These are phyloP conservation scores for Aspergillus sergii DNA, from an alignment of 2,329 filamentous ascomycete species.

Conservation along the genomic window DNA sequence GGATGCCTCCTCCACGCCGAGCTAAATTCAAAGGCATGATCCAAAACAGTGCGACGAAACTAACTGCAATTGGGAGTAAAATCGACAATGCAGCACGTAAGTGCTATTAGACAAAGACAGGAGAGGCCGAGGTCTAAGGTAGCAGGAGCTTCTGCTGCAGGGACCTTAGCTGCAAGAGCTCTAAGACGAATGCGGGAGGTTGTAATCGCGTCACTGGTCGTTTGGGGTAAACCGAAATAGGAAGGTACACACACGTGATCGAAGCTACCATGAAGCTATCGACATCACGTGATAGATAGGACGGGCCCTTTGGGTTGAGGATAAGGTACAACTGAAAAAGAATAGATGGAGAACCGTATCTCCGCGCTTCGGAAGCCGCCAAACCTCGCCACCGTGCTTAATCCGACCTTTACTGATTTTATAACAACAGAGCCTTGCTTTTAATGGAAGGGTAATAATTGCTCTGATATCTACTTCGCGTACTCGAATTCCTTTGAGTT, in stretches of 20 bases:
- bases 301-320: background rate
- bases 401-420: background rate
- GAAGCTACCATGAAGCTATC: background rate
- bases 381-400: conserved; percentile 3
- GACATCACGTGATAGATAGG: conserved; percentile 15
- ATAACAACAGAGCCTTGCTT: conserved; percentile 8
- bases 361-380: background rate
- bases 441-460: conserved; percentile 29
- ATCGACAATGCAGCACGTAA: background rate
- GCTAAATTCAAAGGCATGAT: conserved; percentile 37
- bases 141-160: conserved; percentile 8
- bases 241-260: conserved; percentile 22
- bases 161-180: conserved; percentile 18
- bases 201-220: conserved; percentile 24
- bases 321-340: conserved; percentile 8
- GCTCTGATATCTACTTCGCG: conserved; percentile 22
- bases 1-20: conserved; percentile 32
- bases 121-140: background rate
- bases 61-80: too few relatives aligned
- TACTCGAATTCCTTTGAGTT: conserved; percentile 34
- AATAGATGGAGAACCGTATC: conserved; percentile 1
- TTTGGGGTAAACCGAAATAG: conserved; percentile 31
- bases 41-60: background rate
- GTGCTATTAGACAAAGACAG: background rate
- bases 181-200: conserved; percentile 34